Percentiles rank a stretch among this genome's conserved stretches.
phyloP scores from a whole-genome alignment of 78 protist species.

The Pelomyxa schiedti region DNA sequence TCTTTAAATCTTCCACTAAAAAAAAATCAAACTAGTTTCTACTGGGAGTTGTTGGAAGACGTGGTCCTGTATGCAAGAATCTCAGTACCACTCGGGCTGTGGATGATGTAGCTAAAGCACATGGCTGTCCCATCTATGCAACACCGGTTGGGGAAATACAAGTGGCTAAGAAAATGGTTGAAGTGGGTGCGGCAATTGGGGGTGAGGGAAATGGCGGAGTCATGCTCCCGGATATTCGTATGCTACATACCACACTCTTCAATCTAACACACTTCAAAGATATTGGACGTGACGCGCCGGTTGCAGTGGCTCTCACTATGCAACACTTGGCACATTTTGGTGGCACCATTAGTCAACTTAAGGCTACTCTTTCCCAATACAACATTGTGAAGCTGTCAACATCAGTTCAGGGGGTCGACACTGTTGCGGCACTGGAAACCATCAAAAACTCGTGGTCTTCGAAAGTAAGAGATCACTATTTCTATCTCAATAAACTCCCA shows the following conservation, averaged over 20 bases:
- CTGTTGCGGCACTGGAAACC: constrained; percentile 24
- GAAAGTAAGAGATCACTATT: no score
- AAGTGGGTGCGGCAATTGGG: constrained; percentile 22
- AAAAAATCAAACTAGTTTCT: neutral
- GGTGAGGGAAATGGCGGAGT: constrained; percentile 72
- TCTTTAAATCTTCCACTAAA: neutral
- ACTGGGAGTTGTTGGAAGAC: constrained; percentile 29
- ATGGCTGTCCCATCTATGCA: constrained; percentile 12
- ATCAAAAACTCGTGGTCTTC: constrained; percentile 6
- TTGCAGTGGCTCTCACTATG: constrained; percentile 40
- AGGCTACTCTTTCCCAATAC: constrained; percentile 34
- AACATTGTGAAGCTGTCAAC: constrained; percentile 55
- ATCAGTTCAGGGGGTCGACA: constrained; percentile 40
- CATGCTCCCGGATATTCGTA: constrained; percentile 52
- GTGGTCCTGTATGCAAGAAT: constrained; percentile 41
- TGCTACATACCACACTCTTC: no score
- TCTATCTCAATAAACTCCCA: no score
- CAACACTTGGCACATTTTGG: constrained; percentile 17
- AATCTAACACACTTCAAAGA: no score
- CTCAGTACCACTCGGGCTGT: constrained; percentile 40
- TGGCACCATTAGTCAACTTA: constrained; percentile 16
- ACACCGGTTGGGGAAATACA: constrained; percentile 65
- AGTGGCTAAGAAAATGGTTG: constrained; percentile 46
- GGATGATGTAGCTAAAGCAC: constrained; percentile 49
- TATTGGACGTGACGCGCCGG: constrained; percentile 67